phyloP scores from a whole-genome alignment of 768 basidiomycete genomes.

The Agaricus blazei region DNA sequence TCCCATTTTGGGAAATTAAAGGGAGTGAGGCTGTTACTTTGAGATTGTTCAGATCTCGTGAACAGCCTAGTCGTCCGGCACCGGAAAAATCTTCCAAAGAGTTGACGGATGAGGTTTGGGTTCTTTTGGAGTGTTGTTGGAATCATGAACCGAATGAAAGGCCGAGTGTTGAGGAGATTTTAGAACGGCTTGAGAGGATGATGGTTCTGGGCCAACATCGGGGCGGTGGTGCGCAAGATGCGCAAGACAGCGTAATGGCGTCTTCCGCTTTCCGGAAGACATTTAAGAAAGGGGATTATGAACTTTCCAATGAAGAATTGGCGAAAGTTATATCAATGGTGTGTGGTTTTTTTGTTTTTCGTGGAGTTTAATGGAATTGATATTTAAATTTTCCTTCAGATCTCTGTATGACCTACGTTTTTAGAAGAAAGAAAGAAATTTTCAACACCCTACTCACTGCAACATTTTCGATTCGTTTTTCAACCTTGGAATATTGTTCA shows the following conservation, averaged over 20 bases:
- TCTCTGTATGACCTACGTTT: neutral
- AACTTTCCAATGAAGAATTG: neutral
- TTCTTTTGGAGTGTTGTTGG: slow-evolving; percentile 8
- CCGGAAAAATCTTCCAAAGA: neutral
- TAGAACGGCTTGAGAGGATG: slow-evolving; percentile 6
- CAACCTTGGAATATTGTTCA: no score
- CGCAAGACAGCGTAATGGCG: neutral
- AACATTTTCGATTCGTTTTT: no score
- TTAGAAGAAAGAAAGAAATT: neutral
- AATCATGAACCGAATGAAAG: slow-evolving; percentile 1
- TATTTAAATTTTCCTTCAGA: neutral
- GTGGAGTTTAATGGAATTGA: neutral
- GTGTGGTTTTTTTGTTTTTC: neutral
- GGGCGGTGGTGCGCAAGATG: neutral
- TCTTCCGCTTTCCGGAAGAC: slow-evolving; percentile 6
- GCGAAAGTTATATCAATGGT: slow-evolving; percentile 6
- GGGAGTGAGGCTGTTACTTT: slow-evolving; percentile 15
- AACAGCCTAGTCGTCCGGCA: slow-evolving; percentile 2
- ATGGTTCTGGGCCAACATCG: slow-evolving; percentile 1
- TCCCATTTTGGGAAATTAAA: slow-evolving; percentile 18
- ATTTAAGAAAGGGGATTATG: neutral
- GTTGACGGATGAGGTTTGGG: slow-evolving; percentile 5
- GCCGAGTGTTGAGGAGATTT: neutral
- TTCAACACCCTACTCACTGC: no score
- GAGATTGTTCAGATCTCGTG: slow-evolving; percentile 2